These are phyloP conservation scores for Ramaria rubella DNA, from an alignment of 768 basidiomycete genomes.

Conservation along the genomic window DNA sequence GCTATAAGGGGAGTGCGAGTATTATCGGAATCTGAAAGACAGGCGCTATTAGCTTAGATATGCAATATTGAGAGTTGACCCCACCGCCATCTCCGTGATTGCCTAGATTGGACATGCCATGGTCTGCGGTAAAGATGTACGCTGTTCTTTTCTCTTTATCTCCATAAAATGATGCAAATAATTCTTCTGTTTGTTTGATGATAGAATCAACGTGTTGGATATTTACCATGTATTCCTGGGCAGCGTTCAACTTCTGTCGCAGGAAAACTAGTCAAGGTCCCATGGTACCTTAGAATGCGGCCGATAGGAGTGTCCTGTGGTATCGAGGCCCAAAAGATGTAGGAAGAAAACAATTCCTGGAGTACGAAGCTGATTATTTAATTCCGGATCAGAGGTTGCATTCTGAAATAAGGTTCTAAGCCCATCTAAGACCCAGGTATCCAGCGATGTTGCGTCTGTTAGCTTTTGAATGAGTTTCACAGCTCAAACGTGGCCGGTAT, in stretches of 20 bases:
- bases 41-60: not conserved
- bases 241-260: not conserved
- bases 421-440: slow-evolving; percentile 73
- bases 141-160: slow-evolving; percentile 44
- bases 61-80: slow-evolving; percentile 18
- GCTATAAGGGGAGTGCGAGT: slow-evolving; percentile 78
- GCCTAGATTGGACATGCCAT: slow-evolving; percentile 84
- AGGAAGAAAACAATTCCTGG: slow-evolving; percentile 73
- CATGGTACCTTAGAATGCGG: slow-evolving; percentile 62
- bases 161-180: slow-evolving; percentile 57
- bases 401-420: slow-evolving; percentile 57
- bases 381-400: slow-evolving; percentile 43
- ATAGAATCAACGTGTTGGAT: slow-evolving; percentile 74
- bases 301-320: slow-evolving; percentile 80
- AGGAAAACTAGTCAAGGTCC: not conserved
- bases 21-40: slow-evolving; percentile 66
- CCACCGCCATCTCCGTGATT: slow-evolving; percentile 85
- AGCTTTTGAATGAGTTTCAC: not conserved
- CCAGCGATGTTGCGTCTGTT: slow-evolving; percentile 68
- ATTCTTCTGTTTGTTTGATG: slow-evolving; percentile 55
- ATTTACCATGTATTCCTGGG: slow-evolving; percentile 79
- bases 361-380: slow-evolving; percentile 47
- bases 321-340: slow-evolving; percentile 79
- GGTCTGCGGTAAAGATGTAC: slow-evolving; percentile 81
- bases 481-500: not conserved